Percentiles rank a stretch among this genome's conserved stretches.
Evolutionary conservation across 768 basidiomycete species (phyloP).

Genomic region (Lactarius trivialis): DNA sequence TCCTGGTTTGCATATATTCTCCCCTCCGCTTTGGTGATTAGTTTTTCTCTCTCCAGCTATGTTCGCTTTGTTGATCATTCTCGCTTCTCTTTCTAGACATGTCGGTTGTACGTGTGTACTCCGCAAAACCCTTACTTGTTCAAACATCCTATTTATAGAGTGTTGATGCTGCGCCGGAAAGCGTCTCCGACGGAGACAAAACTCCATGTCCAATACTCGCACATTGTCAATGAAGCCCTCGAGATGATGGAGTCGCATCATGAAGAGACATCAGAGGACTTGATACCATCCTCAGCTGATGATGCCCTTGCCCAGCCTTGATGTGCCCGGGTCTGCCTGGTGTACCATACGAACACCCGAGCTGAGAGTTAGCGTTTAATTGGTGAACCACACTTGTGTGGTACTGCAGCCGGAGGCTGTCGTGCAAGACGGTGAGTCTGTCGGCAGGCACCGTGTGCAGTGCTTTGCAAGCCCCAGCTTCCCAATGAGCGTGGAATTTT

Average conservation of each 20-base stretch:
- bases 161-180: slow-evolving; percentile 21
- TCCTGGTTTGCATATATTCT: slow-evolving; percentile 21
- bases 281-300: not conserved
- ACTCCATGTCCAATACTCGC: not conserved
- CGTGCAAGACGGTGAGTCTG: not conserved
- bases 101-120: slow-evolving; percentile 15
- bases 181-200: slow-evolving; percentile 17
- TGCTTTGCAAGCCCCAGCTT: not conserved
- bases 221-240: slow-evolving; percentile 17
- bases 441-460: not conserved
- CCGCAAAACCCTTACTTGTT: not conserved
- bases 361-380: not conserved
- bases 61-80: not conserved
- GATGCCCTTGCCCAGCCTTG: not conserved
- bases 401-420: slow-evolving; percentile 4
- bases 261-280: not conserved
- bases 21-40: slow-evolving; percentile 16
- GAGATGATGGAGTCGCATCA: slow-evolving; percentile 1
- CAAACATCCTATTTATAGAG: slow-evolving; percentile 6
- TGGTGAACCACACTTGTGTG: not conserved
- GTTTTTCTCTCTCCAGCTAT: not conserved
- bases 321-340: not conserved
- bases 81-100: slow-evolving; percentile 5
- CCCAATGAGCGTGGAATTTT: not conserved
- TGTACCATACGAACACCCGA: not conserved